phyloP scores from a whole-genome alignment of 2,329 filamentous ascomycete species.

The Xylaria hypoxylon region DNA sequence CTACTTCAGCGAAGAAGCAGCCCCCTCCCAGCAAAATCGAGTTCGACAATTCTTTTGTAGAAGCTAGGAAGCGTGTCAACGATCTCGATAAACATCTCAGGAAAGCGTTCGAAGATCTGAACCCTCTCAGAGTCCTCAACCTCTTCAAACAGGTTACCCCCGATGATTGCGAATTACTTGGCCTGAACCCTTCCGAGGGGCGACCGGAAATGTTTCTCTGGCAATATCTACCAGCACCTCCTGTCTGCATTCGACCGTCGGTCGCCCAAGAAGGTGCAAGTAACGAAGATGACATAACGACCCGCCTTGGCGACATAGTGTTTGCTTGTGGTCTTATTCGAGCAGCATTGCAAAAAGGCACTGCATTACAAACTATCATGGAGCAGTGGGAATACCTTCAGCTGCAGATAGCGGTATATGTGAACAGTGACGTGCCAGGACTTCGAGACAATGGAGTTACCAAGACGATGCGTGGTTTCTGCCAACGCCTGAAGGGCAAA shows the following conservation, averaged over 20 bases:
- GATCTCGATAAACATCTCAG: conserved; percentile 92
- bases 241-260: conserved; percentile 92
- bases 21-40: conserved; percentile 82
- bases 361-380: conserved; percentile 89
- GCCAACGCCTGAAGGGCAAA: conserved; percentile 95
- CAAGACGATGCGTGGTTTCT: conserved; percentile 92
- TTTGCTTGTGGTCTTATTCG: conserved; percentile 90
- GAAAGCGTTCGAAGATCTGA: conserved; percentile 94
- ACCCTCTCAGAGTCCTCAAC: conserved; percentile 87
- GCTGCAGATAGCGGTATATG: conserved; percentile 95
- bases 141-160: conserved; percentile 89
- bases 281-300: conserved; percentile 96
- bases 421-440: conserved; percentile 95
- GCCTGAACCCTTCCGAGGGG: conserved; percentile 86
- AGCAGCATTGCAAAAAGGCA: conserved; percentile 83
- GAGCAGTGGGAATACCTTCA: conserved; percentile 99
- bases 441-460: conserved; percentile 89
- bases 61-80: conserved; percentile 79
- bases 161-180: conserved; percentile 89
- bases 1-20: conserved; percentile 85
- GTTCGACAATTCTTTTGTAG: conserved; percentile 87
- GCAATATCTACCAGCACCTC: conserved; percentile 94
- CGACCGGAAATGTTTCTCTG: conserved; percentile 97
- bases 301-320: conserved; percentile 96
- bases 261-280: conserved; percentile 93